Evolutionary conservation across 306 rosid genomes (phyloP).

Genomic region (Casuarina equisetifolia): DNA sequence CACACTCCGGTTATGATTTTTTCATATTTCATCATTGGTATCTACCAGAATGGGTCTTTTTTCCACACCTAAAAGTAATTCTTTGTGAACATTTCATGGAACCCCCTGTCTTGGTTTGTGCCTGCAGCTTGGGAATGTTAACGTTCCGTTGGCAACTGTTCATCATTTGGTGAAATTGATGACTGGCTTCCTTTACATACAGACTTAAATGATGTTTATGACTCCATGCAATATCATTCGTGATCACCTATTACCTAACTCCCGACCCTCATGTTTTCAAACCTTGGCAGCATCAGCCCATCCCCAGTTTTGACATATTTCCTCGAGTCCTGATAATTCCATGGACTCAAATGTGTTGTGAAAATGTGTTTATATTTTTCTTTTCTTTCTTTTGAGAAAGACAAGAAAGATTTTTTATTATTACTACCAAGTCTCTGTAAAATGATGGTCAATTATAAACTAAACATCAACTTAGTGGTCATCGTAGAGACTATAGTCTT

Average conservation of each 20-base stretch:
- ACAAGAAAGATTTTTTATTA: not conserved
- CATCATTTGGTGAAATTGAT: not conserved
- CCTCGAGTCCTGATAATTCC: not conserved
- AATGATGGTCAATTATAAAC: not conserved
- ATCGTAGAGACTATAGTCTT: not conserved
- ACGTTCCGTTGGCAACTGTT: not conserved
- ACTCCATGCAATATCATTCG: not conserved
- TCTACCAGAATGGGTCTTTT: not conserved
- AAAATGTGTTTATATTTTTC: not conserved
- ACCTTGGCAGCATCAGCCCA: not conserved
- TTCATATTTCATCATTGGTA: not conserved
- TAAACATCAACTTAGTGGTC: not conserved
- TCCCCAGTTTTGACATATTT: not conserved
- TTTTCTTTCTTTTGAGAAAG: not conserved
- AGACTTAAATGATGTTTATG: not conserved
- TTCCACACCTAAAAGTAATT: not conserved
- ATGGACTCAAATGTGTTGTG: no score
- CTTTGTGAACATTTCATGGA: not conserved
- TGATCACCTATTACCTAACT: not conserved
- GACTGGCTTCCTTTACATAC: not conserved
- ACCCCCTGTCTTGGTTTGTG: not conserved
- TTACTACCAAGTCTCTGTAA: not conserved
- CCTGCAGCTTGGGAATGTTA: not conserved
- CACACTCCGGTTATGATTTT: not conserved
- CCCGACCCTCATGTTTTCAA: not conserved